Conservation (phyloP, 2,329 filamentous ascomycete genomes). For the Venturia pyrina region DNA sequence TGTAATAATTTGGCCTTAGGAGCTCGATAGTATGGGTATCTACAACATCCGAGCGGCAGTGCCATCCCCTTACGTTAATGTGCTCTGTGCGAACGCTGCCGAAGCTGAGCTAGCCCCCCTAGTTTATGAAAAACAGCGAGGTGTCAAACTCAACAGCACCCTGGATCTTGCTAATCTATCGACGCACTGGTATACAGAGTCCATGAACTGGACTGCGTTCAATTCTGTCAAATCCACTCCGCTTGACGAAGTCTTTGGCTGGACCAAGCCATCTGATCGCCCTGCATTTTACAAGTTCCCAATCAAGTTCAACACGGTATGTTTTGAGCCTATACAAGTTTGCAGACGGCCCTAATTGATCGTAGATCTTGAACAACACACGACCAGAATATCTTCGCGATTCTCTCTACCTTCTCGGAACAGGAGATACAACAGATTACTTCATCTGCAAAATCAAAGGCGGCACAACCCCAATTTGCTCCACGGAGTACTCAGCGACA, state of each 20-base stretch:
- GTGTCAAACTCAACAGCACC: slow-evolving; percentile 9
- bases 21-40: slow-evolving; percentile 52
- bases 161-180: slow-evolving; percentile 2
- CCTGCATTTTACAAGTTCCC: slow-evolving; percentile 42
- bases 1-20: slow-evolving; percentile 16
- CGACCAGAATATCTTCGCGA: slow-evolving; percentile 28
- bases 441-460: slow-evolving; percentile 59
- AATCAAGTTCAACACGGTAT: slow-evolving; percentile 53
- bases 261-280: slow-evolving; percentile 35
- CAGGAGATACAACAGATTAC: slow-evolving; percentile 42
- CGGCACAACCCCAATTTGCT: slow-evolving; percentile 55
- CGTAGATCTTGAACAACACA: slow-evolving; percentile 25
- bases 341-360: not conserved
- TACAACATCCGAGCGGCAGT: slow-evolving; percentile 61
- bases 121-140: slow-evolving; percentile 40
- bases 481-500: slow-evolving; percentile 43
- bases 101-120: slow-evolving; percentile 50
- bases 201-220: slow-evolving; percentile 25
- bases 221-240: slow-evolving; percentile 41
- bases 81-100: slow-evolving; percentile 60
- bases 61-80: slow-evolving; percentile 60
- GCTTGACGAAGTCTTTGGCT: slow-evolving; percentile 62
- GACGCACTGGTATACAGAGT: not conserved
- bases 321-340: not conserved
- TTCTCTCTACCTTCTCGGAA: slow-evolving; percentile 55